phyloP scores from a whole-genome alignment of 2,329 filamentous ascomycete genomes.

The Cladobotryum mycophilum region DNA sequence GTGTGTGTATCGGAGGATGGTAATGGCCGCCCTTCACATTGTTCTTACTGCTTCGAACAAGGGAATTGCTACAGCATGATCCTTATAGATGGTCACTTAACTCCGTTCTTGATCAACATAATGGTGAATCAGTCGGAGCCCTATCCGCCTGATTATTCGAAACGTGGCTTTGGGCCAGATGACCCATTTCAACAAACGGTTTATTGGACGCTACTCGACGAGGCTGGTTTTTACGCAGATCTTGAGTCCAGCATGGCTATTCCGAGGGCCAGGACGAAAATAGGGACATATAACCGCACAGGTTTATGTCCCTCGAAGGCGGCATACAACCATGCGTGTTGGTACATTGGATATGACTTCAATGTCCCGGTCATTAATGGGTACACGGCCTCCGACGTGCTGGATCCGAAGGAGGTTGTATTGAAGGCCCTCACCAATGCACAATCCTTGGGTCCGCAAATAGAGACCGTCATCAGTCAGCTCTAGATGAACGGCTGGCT shows the following conservation, averaged over 20 bases:
- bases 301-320: neutral
- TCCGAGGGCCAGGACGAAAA: neutral
- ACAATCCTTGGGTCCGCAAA: neutral
- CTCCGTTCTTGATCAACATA: too few species aligned
- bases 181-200: neutral
- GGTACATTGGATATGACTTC: neutral
- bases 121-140: neutral
- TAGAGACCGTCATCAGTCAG: neutral
- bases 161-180: slow-evolving; percentile 1
- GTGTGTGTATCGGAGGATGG: neutral
- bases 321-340: neutral
- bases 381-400: neutral
- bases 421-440: neutral
- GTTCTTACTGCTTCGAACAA: neutral
- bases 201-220: neutral
- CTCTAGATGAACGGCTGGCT: neutral
- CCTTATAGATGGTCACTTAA: too few species aligned
- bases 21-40: neutral
- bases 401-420: neutral
- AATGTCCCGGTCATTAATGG: neutral
- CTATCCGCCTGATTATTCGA: slow-evolving; percentile 3
- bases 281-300: neutral
- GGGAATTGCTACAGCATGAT: neutral
- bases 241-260: neutral
- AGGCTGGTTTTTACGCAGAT: neutral